Conservation (phyloP, 441 rosid genomes). For the Corymbia citriodora region DNA sequence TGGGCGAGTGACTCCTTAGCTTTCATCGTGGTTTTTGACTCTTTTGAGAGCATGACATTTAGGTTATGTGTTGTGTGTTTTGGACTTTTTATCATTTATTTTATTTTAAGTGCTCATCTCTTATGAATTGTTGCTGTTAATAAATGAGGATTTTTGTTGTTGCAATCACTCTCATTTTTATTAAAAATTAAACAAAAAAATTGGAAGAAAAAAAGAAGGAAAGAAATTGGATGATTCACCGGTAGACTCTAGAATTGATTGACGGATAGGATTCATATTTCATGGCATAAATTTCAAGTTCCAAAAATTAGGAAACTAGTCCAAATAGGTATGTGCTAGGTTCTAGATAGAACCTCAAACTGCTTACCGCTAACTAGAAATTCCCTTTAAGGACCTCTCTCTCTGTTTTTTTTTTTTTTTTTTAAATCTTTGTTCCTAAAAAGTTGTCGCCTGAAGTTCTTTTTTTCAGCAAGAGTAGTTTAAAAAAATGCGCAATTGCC, state of each 20-base stretch:
- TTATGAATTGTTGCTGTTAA: background rate
- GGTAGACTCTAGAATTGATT: background rate
- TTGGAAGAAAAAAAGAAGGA: fast-evolving
- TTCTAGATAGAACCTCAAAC: background rate
- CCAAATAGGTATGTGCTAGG: too few species aligned
- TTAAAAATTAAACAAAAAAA: background rate
- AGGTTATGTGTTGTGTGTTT: background rate
- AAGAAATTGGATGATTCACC: fast-evolving
- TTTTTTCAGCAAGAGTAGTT: background rate
- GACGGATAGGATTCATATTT: background rate
- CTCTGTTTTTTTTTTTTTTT: too few species aligned
- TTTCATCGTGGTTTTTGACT: background rate
- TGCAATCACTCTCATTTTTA: background rate
- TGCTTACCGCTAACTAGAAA: background rate
- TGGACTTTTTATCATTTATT: background rate
- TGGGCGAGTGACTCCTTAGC: background rate
- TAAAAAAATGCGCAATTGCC: background rate
- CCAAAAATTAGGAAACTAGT: too few species aligned
- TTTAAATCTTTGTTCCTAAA: background rate
- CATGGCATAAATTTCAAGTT: too few species aligned
- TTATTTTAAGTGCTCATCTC: background rate
- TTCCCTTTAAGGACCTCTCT: background rate
- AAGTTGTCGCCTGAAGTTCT: background rate
- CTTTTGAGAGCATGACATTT: background rate
- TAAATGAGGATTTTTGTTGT: background rate